A percentile compares a stretch with the other conserved stretches of the same genome.
These are phyloP conservation scores for Kodamaea laetipori DNA, from an alignment of 805 yeast species.

Conservation along the genomic window DNA sequence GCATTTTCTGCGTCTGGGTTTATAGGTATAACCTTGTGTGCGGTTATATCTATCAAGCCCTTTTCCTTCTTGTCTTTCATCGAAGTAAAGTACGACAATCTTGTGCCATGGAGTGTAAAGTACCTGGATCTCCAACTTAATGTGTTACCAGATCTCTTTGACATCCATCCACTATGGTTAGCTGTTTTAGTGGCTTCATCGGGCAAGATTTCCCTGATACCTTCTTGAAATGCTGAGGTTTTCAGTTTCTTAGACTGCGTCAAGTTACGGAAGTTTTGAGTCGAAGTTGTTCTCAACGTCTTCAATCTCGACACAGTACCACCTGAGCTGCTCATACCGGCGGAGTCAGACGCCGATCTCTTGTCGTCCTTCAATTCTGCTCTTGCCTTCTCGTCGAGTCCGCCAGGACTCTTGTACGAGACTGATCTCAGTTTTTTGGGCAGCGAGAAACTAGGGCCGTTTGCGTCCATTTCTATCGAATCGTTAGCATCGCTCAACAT, in stretches of 20 bases:
- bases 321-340: slow-evolving; percentile 10
- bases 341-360: slow-evolving; percentile 42
- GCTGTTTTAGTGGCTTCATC: slow-evolving; percentile 77
- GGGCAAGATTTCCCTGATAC: slow-evolving; percentile 75
- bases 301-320: slow-evolving; percentile 44
- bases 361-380: slow-evolving; percentile 23
- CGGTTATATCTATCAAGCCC: slow-evolving; percentile 93
- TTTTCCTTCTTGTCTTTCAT: slow-evolving; percentile 80
- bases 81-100: slow-evolving; percentile 83
- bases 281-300: slow-evolving; percentile 54
- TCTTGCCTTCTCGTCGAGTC: slow-evolving; percentile 39
- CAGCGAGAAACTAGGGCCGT: slow-evolving; percentile 21
- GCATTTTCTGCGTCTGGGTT: slow-evolving; percentile 36
- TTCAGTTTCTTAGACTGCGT: slow-evolving; percentile 56
- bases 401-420: slow-evolving; percentile 17
- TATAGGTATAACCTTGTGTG: slow-evolving; percentile 85
- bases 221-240: slow-evolving; percentile 85
- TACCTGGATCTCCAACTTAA: slow-evolving; percentile 88
- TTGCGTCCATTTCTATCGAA: slow-evolving; percentile 33
- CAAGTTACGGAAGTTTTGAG: slow-evolving; percentile 50
- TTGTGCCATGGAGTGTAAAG: slow-evolving; percentile 87
- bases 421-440: slow-evolving; percentile 37
- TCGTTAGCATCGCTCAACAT: slow-evolving; percentile 11
- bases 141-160: slow-evolving; percentile 77
- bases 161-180: slow-evolving; percentile 91